Evolutionary conservation across 768 basidiomycete genomes (phyloP).

Genomic region (Kwoniella pini): DNA sequence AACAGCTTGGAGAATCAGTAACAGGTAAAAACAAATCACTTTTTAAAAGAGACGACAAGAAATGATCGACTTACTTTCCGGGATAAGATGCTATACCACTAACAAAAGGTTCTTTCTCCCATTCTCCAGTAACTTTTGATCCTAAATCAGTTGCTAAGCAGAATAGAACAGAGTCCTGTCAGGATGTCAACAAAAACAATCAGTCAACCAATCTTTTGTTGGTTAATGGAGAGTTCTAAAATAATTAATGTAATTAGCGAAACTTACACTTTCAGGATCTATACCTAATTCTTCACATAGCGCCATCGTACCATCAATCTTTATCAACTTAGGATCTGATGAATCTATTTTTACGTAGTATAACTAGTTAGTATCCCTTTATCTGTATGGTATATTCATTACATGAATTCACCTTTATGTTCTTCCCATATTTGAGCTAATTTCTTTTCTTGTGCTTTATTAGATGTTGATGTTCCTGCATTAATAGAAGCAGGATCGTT

Average conservation of each 20-base stretch:
- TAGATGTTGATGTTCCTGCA: constrained; percentile 14
- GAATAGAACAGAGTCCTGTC: constrained; percentile 53
- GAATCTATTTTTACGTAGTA: constrained; percentile 22
- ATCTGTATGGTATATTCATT: not conserved
- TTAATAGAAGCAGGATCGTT: constrained; percentile 40
- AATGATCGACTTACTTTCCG: constrained; percentile 12
- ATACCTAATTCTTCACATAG: constrained; percentile 52
- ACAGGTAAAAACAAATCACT: not conserved
- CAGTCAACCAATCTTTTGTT: no score
- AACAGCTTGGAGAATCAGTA: no score
- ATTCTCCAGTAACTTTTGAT: constrained; percentile 51
- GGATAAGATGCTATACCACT: constrained; percentile 27
- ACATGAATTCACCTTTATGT: constrained; percentile 47
- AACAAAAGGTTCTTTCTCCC: constrained; percentile 50
- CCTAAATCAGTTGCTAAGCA: constrained; percentile 53
- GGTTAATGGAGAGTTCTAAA: no score
- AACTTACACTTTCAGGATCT: constrained; percentile 48
- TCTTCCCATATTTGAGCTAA: constrained; percentile 52
- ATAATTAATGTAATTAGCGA: no score
- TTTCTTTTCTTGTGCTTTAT: constrained; percentile 48
- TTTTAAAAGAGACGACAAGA: not conserved
- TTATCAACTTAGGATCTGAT: constrained; percentile 46
- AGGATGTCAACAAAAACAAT: constrained; percentile 13
- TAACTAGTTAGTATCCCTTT: not conserved
- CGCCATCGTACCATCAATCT: constrained; percentile 52